Percentiles rank a stretch among this genome's conserved stretches.
Evolutionary conservation across 2,329 filamentous ascomycete genomes (phyloP).

Genomic region (Pestalotiopsis sp.): DNA sequence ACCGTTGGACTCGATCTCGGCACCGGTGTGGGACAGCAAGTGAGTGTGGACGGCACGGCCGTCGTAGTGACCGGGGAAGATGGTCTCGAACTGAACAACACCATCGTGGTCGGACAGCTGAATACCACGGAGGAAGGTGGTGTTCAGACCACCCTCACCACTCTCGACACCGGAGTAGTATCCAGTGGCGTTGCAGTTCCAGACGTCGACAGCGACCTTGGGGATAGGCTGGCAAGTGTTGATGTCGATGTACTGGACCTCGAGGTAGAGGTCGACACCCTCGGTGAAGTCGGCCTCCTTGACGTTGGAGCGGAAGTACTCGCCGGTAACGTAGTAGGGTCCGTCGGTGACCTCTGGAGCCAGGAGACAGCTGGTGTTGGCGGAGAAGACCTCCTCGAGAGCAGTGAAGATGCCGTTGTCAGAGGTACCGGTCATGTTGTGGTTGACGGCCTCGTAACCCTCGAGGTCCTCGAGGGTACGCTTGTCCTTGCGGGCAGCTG

Average conservation of each 20-base stretch:
- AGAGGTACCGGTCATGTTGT: slow-evolving; percentile 30
- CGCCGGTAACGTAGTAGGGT: slow-evolving; percentile 46
- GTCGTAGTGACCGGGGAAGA: slow-evolving; percentile 43
- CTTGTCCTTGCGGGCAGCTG: slow-evolving; percentile 31
- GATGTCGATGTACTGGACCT: slow-evolving; percentile 46
- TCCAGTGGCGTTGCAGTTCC: slow-evolving; percentile 42
- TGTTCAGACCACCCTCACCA: slow-evolving; percentile 33
- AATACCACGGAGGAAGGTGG: slow-evolving; percentile 49
- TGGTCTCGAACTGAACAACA: slow-evolving; percentile 46
- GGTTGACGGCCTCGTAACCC: slow-evolving; percentile 33
- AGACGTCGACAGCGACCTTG: slow-evolving; percentile 42
- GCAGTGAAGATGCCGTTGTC: slow-evolving; percentile 32
- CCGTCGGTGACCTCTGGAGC: slow-evolving; percentile 35
- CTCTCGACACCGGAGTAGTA: slow-evolving; percentile 27
- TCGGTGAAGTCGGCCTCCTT: slow-evolving; percentile 37
- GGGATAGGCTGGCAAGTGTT: slow-evolving; percentile 46
- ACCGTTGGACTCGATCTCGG: slow-evolving; percentile 27
- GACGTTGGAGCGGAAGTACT: slow-evolving; percentile 45
- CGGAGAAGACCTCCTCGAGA: slow-evolving; percentile 33
- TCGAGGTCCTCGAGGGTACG: slow-evolving; percentile 32
- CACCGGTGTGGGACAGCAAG: slow-evolving; percentile 31
- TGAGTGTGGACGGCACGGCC: slow-evolving; percentile 43
- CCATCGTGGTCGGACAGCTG: slow-evolving; percentile 46
- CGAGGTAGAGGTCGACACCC: slow-evolving; percentile 44
- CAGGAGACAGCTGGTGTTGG: slow-evolving; percentile 35